Evolutionary conservation across 2,329 filamentous ascomycete genomes (phyloP).

Genomic region (Colletotrichum eremochloae): DNA sequence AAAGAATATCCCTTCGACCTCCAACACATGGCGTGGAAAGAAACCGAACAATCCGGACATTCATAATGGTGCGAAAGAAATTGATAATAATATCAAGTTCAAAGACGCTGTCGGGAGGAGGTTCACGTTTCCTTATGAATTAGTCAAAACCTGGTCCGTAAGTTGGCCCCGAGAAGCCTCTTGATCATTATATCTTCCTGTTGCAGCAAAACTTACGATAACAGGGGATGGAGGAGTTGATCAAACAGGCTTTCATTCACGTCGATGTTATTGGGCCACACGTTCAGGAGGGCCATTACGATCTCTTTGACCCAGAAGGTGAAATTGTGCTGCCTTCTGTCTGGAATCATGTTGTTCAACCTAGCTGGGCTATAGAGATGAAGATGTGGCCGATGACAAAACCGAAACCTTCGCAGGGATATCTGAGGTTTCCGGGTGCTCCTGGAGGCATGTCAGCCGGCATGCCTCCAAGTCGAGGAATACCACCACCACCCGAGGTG

Average conservation of each 20-base stretch:
- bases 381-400: constrained; percentile 69
- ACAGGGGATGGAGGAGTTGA: constrained; percentile 84
- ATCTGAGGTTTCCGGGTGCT: too few relatives aligned
- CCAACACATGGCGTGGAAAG: neutral
- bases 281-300: constrained; percentile 83
- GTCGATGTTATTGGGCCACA: constrained; percentile 83
- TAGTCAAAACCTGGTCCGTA: constrained; percentile 80
- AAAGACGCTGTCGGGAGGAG: constrained; percentile 94
- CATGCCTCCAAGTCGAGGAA: too few relatives aligned
- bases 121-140: constrained; percentile 89
- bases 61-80: neutral
- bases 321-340: constrained; percentile 85
- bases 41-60: neutral
- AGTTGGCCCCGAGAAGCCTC: constrained; percentile 44
- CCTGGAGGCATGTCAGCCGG: too few relatives aligned
- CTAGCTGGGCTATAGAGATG: constrained; percentile 79
- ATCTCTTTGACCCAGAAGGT: constrained; percentile 81
- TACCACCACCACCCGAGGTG: too few relatives aligned
- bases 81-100: constrained; percentile 72
- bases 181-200: constrained; percentile 49
- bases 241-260: constrained; percentile 84
- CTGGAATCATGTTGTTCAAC: constrained; percentile 80
- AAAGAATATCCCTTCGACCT: neutral
- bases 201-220: too few relatives aligned
- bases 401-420: too few relatives aligned